Conservation (phyloP, 768 basidiomycete genomes). For the Podaxis sp. region DNA sequence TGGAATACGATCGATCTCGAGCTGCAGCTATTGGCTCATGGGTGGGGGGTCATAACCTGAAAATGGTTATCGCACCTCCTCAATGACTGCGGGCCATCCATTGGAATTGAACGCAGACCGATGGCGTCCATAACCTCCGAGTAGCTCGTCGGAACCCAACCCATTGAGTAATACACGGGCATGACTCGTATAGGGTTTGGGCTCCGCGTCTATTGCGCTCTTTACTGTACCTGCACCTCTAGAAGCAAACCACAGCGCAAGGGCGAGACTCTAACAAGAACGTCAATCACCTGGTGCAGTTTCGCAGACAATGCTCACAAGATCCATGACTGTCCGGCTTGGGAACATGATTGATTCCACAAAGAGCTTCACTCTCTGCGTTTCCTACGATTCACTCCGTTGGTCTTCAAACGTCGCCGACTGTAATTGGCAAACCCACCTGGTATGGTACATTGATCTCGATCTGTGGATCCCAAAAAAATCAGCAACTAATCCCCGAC, state of each 20-base stretch:
- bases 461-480: constrained; percentile 41
- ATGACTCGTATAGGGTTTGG: constrained; percentile 57
- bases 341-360: constrained; percentile 79
- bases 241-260: constrained; percentile 92
- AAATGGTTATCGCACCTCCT: constrained; percentile 53
- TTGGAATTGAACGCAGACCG: constrained; percentile 62
- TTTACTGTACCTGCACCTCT: constrained; percentile 65
- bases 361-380: constrained; percentile 43
- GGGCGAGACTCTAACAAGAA: constrained; percentile 69
- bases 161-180: constrained; percentile 88
- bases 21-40: constrained; percentile 59
- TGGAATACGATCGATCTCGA: constrained; percentile 85
- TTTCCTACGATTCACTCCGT: constrained; percentile 45
- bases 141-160: constrained; percentile 90
- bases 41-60: background rate
- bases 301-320: constrained; percentile 44
- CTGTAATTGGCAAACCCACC: constrained; percentile 30
- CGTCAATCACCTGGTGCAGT: background rate
- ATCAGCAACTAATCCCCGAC: constrained; percentile 6
- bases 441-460: constrained; percentile 83
- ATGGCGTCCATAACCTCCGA: constrained; percentile 93
- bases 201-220: constrained; percentile 24
- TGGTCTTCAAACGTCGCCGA: background rate
- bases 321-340: constrained; percentile 82
- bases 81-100: constrained; percentile 74